phyloP scores from a whole-genome alignment of 2,329 filamentous ascomycete species.

The Hysterium pulicare region DNA sequence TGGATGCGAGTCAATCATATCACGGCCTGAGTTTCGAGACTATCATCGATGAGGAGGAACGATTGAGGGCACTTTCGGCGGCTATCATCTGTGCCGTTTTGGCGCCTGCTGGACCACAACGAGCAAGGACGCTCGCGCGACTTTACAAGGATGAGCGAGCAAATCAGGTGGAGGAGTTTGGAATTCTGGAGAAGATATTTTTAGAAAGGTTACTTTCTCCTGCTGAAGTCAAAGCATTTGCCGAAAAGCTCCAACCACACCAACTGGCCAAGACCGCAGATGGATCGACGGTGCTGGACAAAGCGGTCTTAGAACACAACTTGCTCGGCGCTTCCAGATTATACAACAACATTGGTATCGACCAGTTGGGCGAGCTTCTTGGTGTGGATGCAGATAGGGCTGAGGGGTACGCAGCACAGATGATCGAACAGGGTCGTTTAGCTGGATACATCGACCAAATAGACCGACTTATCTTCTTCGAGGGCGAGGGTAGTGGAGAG shows the following conservation, averaged over 20 bases:
- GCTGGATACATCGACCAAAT: conserved; percentile 93
- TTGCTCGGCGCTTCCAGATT: conserved; percentile 72
- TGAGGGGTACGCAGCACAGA: conserved; percentile 85
- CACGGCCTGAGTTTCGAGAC: conserved; percentile 77
- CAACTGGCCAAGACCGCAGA: conserved; percentile 88
- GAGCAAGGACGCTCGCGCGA: conserved; percentile 74
- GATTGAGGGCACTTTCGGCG: conserved; percentile 77
- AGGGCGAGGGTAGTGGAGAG: conserved; percentile 68
- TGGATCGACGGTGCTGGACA: conserved; percentile 87
- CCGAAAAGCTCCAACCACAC: conserved; percentile 74
- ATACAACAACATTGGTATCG: conserved; percentile 53
- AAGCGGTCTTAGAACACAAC: conserved; percentile 95
- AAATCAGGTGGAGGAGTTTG: conserved; percentile 70
- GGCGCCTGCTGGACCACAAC: conserved; percentile 81
- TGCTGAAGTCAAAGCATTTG: conserved; percentile 83
- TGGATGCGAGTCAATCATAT: conserved; percentile 84
- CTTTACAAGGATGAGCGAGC: conserved; percentile 93
- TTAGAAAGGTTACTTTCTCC: conserved; percentile 78
- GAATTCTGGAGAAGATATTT: conserved; percentile 97
- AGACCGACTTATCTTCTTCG: conserved; percentile 82
- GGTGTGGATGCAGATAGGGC: conserved; percentile 77
- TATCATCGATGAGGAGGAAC: conserved; percentile 80
- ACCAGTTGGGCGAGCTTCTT: conserved; percentile 71
- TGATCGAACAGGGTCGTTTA: conserved; percentile 92
- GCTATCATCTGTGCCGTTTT: conserved; percentile 91